Evolutionary conservation across 306 rosid genomes (phyloP).

Genomic region (Pyrus pyrifolia): DNA sequence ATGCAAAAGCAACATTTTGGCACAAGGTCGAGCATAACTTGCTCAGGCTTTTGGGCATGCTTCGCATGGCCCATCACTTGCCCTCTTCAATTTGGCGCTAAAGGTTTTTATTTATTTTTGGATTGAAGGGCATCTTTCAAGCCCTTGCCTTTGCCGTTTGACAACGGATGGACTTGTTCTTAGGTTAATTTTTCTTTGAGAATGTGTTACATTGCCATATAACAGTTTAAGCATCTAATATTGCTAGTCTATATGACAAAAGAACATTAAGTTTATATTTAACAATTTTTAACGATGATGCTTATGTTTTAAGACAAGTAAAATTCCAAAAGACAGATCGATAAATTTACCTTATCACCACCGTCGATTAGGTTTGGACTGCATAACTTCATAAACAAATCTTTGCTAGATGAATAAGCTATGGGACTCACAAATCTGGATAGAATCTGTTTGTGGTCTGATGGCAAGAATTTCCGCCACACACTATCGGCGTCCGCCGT

Average conservation of each 20-base stretch:
- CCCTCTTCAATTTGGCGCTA: no score
- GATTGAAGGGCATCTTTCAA: no score
- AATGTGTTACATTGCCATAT: no score
- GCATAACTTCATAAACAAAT: constrained; percentile 38
- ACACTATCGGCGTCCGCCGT: constrained; percentile 39
- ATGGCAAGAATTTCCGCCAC: constrained; percentile 50
- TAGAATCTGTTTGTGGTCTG: constrained; percentile 22
- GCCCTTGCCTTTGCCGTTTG: no score
- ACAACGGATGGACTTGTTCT: no score
- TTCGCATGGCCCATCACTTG: no score
- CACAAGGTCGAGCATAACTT: no score
- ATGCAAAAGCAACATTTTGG: constrained; percentile 28
- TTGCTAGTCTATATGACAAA: not conserved
- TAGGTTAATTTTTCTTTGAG: no score
- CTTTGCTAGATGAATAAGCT: constrained; percentile 32
- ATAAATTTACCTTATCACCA: constrained; percentile 32
- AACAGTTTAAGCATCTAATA: not conserved
- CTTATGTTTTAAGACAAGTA: not conserved
- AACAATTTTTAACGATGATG: not conserved
- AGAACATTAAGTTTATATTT: no score
- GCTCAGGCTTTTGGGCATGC: no score
- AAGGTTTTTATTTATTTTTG: no score
- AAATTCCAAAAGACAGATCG: not conserved
- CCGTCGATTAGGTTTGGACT: constrained; percentile 41
- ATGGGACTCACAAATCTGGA: constrained; percentile 38